Conservation (phyloP, 2,329 filamentous ascomycete genomes). For the Calonectria pteridis region DNA sequence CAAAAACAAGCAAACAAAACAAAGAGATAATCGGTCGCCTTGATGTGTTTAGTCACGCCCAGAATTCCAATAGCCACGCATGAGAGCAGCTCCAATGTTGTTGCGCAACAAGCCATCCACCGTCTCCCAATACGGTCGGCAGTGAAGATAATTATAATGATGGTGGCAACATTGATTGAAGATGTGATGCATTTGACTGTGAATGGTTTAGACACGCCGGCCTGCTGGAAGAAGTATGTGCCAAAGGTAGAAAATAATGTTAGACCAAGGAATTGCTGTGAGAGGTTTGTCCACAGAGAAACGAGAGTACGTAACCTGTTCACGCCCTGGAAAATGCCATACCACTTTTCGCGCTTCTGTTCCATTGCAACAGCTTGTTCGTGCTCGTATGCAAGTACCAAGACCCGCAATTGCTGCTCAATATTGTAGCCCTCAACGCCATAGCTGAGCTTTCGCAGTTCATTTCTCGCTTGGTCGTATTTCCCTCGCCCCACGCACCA, state of each 20-base stretch:
- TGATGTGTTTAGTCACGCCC: constrained; percentile 17
- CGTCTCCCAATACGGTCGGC: constrained; percentile 29
- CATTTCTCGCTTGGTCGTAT: constrained; percentile 21
- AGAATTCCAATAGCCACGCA: constrained; percentile 29
- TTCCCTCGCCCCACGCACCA: constrained; percentile 48
- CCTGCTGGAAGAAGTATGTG: constrained; percentile 56
- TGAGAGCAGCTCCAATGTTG: constrained; percentile 25
- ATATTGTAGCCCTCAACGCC: constrained; percentile 45
- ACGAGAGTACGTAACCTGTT: constrained; percentile 47
- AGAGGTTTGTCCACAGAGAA: constrained; percentile 44
- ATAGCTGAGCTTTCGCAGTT: constrained; percentile 34
- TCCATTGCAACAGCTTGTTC: constrained; percentile 40
- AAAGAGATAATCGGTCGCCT: constrained; percentile 26
- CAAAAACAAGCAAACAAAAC: constrained; percentile 29
- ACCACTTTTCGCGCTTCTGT: constrained; percentile 42
- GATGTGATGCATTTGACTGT: constrained; percentile 36
- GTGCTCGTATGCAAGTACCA: constrained; percentile 38
- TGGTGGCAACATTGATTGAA: constrained; percentile 34
- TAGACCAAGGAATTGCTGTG: constrained; percentile 36
- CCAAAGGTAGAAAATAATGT: constrained; percentile 60
- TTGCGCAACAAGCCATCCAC: constrained; percentile 23
- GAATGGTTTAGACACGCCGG: constrained; percentile 43
- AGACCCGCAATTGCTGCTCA: constrained; percentile 44
- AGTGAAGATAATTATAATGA: constrained; percentile 23
- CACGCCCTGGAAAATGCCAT: constrained; percentile 47